Conservation (phyloP, 805 yeast genomes). For the Metschnikowia lochheadii region DNA sequence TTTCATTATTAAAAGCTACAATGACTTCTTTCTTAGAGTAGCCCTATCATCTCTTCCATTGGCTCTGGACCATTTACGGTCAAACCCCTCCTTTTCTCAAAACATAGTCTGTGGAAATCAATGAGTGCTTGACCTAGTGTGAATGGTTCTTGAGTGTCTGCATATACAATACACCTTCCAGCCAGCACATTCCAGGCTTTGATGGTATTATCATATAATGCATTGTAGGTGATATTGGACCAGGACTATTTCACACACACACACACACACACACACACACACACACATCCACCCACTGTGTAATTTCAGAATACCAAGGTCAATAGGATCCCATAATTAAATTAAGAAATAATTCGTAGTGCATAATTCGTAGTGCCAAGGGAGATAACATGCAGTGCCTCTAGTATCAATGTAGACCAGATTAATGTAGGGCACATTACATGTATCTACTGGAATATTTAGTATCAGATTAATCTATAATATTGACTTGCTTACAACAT, state of each 20-base stretch:
- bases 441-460: no score
- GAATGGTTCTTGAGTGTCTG: constrained; percentile 85
- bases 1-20: constrained; percentile 49
- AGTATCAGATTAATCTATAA: no score
- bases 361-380: no score
- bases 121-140: constrained; percentile 96
- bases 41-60: constrained; percentile 18
- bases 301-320: no score
- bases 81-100: constrained; percentile 83
- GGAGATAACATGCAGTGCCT: no score
- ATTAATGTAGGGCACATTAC: no score
- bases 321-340: no score
- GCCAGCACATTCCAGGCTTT: constrained; percentile 81
- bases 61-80: constrained; percentile 53
- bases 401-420: no score
- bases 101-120: constrained; percentile 85
- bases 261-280: no score
- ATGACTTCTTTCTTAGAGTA: constrained; percentile 49
- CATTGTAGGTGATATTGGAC: constrained; percentile 79
- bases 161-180: constrained; percentile 60
- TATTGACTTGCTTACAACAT: no score
- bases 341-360: no score
- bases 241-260: constrained; percentile 99
- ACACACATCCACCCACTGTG: no score
- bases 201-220: constrained; percentile 92